Evolutionary conservation across 2,329 filamentous ascomycete species (phyloP).

Genomic region (Ascochyta koolunga): DNA sequence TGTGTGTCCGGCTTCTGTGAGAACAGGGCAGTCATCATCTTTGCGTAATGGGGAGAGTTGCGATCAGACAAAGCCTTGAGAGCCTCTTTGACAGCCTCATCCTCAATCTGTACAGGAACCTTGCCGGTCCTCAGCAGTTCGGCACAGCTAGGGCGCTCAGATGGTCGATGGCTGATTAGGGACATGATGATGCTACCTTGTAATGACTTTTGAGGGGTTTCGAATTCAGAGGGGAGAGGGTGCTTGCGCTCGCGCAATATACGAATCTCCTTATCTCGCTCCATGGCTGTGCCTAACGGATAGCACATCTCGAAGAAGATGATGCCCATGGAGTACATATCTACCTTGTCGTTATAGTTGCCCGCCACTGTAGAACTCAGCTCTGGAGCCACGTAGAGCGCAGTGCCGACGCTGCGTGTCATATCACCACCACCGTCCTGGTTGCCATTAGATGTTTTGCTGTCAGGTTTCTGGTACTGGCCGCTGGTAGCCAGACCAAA

Average conservation of each 20-base stretch:
- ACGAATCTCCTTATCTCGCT: slow-evolving; percentile 69
- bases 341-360: slow-evolving; percentile 90
- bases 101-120: slow-evolving; percentile 89
- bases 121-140: slow-evolving; percentile 86
- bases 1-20: slow-evolving; percentile 72
- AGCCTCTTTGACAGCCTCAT: slow-evolving; percentile 84
- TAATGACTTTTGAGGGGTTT: slow-evolving; percentile 67
- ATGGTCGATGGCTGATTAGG: slow-evolving; percentile 81
- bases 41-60: slow-evolving; percentile 84
- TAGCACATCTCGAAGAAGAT: slow-evolving; percentile 99
- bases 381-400: slow-evolving; percentile 92
- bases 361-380: slow-evolving; percentile 76
- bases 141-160: slow-evolving; percentile 78
- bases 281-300: slow-evolving; percentile 66
- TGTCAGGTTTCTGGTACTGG: slow-evolving; percentile 70
- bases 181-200: slow-evolving; percentile 81
- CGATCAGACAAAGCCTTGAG: slow-evolving; percentile 82
- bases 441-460: slow-evolving; percentile 44
- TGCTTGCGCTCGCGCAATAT: slow-evolving; percentile 72
- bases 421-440: slow-evolving; percentile 62
- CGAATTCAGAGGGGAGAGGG: slow-evolving; percentile 74
- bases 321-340: slow-evolving; percentile 97
- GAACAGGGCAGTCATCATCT: slow-evolving; percentile 87
- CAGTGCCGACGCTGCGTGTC: slow-evolving; percentile 75
- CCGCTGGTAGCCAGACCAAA: slow-evolving; percentile 93